Base-by-base conservation (phyloP, 306 rosid species). In the Sindora glabra region DNA sequence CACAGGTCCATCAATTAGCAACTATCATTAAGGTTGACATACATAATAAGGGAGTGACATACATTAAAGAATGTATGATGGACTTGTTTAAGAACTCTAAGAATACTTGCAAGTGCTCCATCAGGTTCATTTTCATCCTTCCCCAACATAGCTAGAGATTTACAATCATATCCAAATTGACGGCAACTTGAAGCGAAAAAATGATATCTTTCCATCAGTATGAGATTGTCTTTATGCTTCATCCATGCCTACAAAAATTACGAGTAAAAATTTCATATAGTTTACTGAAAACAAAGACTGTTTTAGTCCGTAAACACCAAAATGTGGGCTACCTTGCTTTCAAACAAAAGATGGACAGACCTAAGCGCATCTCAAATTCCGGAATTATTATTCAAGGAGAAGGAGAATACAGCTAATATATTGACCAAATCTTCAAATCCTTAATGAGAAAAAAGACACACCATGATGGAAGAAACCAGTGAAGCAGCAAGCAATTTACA, bases 131-230 rank as follows among this genome's bases (percentile, higher is more conserved):
- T 60, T 71, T 94, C 99, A 61, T 94, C 97, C 48, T 56, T 83
- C 69, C 73, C 84, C 66, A 73, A 36, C 77, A 83, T 89, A 12
- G 95, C 74, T 36, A 86, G 90, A 29, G 99, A 89, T 68, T 77
- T 71, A 54, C 97, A 94, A 46, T 59, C 54, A 67, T 79, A 84
- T 27, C 91, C 91, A 69, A 80, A 94, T 56, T 89, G 97, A 15
- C 59, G 79, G 57, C 89, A 80, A 69, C 99, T 94, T n/a, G 99
- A 89, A 39, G 82, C 71, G 34, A 94, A 94, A 67, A 82, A 94
- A 77, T 89, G 97, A 59, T 89, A 94, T 77, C 95, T 86, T 62
- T 94, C 97, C 90, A 94, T 89, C 72, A 89, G 41, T 56, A 89
- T 78, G 33, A 94, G 69, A 65, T 94, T 94, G 6, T 84, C 81